phyloP scores from a whole-genome alignment of 2,329 filamentous ascomycete species.

The Colletotrichum gloeosporioides region DNA sequence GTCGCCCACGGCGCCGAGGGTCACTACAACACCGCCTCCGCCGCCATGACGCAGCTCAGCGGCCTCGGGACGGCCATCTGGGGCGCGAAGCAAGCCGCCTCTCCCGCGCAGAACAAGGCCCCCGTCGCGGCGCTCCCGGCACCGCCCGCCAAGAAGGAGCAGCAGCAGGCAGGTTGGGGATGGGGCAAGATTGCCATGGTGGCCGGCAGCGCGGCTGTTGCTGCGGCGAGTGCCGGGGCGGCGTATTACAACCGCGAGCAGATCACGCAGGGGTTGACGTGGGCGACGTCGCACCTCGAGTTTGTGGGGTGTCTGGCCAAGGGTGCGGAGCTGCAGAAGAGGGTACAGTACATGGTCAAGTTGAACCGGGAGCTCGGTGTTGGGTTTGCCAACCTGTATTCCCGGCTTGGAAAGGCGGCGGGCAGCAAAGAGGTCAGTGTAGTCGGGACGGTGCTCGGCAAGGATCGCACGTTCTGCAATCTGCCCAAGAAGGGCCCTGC shows the following conservation, averaged over 20 bases:
- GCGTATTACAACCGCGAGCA: constrained; percentile 87
- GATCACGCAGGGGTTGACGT: constrained; percentile 76
- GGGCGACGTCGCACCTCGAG: constrained; percentile 89
- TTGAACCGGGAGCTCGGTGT: constrained; percentile 70
- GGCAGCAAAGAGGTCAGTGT: constrained; percentile 56
- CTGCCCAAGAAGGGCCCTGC: constrained; percentile 64
- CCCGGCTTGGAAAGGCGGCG: constrained; percentile 76
- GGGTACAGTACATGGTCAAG: constrained; percentile 71
- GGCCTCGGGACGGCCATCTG: constrained; percentile 72
- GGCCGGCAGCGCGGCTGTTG: constrained; percentile 82
- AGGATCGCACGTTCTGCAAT: constrained; percentile 87
- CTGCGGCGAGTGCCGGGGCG: constrained; percentile 81
- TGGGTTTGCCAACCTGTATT: constrained; percentile 88
- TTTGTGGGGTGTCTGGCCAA: constrained; percentile 90
- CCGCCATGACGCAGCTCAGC: constrained; percentile 71
- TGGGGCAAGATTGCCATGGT: constrained; percentile 89
- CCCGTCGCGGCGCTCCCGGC: constrained; percentile 40
- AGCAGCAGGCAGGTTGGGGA: constrained; percentile 62
- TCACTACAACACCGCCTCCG: constrained; percentile 77
- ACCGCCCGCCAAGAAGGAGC: constrained; percentile 38
- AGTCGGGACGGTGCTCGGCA: constrained; percentile 65
- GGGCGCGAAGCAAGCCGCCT: constrained; percentile 50
- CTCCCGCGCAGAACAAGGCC: constrained; percentile 29
- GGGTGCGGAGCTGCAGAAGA: constrained; percentile 79
- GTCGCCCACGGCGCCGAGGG: constrained; percentile 88